Conservation (phyloP, 768 basidiomycete genomes). For the Trametes villosa region DNA sequence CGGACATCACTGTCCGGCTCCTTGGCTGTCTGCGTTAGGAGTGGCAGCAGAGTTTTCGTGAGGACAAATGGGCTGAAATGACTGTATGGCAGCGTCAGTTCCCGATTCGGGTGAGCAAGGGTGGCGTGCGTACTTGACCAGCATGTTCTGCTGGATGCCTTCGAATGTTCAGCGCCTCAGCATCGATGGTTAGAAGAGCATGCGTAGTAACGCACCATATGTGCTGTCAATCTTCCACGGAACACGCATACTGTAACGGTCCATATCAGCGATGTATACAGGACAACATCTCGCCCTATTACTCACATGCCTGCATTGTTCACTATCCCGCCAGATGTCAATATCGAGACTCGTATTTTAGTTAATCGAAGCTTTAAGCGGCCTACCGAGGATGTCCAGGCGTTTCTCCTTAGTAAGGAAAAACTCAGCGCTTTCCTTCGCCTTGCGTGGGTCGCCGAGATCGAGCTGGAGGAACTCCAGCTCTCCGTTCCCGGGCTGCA, state of each 20-base stretch:
- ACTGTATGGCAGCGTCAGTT: slow-evolving; percentile 36
- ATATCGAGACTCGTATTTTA: slow-evolving; percentile 2
- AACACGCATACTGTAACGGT: slow-evolving; percentile 37
- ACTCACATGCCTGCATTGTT: slow-evolving; percentile 60
- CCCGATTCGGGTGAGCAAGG: neutral
- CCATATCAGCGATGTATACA: slow-evolving; percentile 28
- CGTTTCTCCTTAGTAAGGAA: slow-evolving; percentile 45
- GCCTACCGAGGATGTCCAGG: slow-evolving; percentile 49
- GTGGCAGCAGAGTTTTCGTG: slow-evolving; percentile 55
- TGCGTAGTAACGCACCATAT: neutral
- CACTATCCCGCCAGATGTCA: slow-evolving; percentile 34
- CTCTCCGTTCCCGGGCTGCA: slow-evolving; percentile 34
- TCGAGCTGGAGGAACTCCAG: slow-evolving; percentile 45
- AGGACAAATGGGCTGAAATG: slow-evolving; percentile 60
- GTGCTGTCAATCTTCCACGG: slow-evolving; percentile 18
- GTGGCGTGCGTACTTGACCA: slow-evolving; percentile 46
- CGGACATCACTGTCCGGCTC: slow-evolving; percentile 59
- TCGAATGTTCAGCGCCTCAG: neutral
- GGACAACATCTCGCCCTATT: neutral
- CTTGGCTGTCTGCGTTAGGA: slow-evolving; percentile 53
- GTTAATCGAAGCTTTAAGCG: neutral
- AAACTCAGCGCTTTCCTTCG: slow-evolving; percentile 40
- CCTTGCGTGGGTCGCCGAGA: slow-evolving; percentile 41
- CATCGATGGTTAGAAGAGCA: no score
- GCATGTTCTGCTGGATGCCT: slow-evolving; percentile 46